These are phyloP conservation scores for Ustulina deusta DNA, from an alignment of 2,329 filamentous ascomycete species.

Conservation along the genomic window DNA sequence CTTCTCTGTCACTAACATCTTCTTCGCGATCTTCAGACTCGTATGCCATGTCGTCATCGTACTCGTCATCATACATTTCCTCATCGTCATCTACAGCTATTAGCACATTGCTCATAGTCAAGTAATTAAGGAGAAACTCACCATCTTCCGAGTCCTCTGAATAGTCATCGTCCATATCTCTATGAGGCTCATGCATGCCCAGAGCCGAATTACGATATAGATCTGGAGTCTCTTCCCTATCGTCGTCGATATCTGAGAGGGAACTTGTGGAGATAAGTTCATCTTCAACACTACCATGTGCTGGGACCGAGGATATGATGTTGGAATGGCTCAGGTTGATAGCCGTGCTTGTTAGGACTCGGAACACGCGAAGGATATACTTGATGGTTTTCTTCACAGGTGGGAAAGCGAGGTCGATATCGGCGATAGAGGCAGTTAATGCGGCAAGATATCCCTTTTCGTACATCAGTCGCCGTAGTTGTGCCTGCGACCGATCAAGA, in stretches of 20 bases:
- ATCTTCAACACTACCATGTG: slow-evolving; percentile 79
- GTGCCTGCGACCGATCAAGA: slow-evolving; percentile 74
- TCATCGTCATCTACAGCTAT: slow-evolving; percentile 74
- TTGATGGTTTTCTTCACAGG: slow-evolving; percentile 94
- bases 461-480: slow-evolving; percentile 95
- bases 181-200: slow-evolving; percentile 89
- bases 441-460: slow-evolving; percentile 95
- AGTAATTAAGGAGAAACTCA: slow-evolving; percentile 43
- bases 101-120: slow-evolving; percentile 19
- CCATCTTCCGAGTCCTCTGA: slow-evolving; percentile 79
- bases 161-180: slow-evolving; percentile 76
- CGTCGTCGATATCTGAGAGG: slow-evolving; percentile 86
- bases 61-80: slow-evolving; percentile 93
- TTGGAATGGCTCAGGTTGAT: slow-evolving; percentile 86
- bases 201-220: slow-evolving; percentile 96
- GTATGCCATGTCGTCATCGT: slow-evolving; percentile 94
- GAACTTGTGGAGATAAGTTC: slow-evolving; percentile 90
- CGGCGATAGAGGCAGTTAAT: slow-evolving; percentile 90
- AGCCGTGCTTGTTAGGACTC: slow-evolving; percentile 87
- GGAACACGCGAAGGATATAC: slow-evolving; percentile 91
- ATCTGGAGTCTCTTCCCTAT: slow-evolving; percentile 94
- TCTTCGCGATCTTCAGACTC: slow-evolving; percentile 82
- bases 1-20: slow-evolving; percentile 90
- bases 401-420: slow-evolving; percentile 95
- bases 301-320: slow-evolving; percentile 74